Percentiles rank a stretch among this genome's conserved stretches.
Conservation (phyloP, 2,329 filamentous ascomycete genomes). For the Colletotrichum camelliae region DNA sequence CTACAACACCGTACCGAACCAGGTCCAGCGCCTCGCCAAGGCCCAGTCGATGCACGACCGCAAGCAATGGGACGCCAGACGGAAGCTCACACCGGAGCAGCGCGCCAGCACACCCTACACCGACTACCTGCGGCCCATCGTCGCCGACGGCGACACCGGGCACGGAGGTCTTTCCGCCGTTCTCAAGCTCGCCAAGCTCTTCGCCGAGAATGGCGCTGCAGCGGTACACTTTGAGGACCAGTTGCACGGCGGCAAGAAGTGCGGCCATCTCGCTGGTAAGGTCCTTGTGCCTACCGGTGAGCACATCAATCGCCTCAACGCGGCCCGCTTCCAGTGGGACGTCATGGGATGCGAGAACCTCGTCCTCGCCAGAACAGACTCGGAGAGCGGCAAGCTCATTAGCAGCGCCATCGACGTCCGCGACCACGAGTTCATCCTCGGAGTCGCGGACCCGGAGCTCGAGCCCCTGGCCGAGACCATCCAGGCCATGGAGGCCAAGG, state of each 20-base stretch:
- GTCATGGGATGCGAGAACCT: conserved; percentile 96
- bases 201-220: conserved; percentile 95
- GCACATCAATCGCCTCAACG: conserved; percentile 93
- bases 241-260: conserved; percentile 97
- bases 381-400: conserved; percentile 89
- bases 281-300: conserved; percentile 93
- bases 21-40: conserved; percentile 95
- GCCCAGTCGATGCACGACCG: conserved; percentile 97
- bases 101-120: conserved; percentile 79
- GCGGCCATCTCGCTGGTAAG: conserved; percentile 94
- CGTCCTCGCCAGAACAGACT: conserved; percentile 93
- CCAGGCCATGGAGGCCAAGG: conserved; percentile 85
- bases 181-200: conserved; percentile 94
- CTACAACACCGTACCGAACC: conserved; percentile 98
- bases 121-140: conserved; percentile 93
- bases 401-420: conserved; percentile 91
- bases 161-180: conserved; percentile 94
- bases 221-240: conserved; percentile 98
- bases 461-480: conserved; percentile 87
- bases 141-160: conserved; percentile 95
- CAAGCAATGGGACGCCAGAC: conserved; percentile 87
- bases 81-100: conserved; percentile 77
- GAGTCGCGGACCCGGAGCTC: conserved; percentile 74
- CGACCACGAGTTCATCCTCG: conserved; percentile 96
- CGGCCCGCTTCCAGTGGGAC: conserved; percentile 96